Evolutionary conservation across 2,329 filamentous ascomycete species (phyloP).

Genomic region (Hymenoscyphus repandus): DNA sequence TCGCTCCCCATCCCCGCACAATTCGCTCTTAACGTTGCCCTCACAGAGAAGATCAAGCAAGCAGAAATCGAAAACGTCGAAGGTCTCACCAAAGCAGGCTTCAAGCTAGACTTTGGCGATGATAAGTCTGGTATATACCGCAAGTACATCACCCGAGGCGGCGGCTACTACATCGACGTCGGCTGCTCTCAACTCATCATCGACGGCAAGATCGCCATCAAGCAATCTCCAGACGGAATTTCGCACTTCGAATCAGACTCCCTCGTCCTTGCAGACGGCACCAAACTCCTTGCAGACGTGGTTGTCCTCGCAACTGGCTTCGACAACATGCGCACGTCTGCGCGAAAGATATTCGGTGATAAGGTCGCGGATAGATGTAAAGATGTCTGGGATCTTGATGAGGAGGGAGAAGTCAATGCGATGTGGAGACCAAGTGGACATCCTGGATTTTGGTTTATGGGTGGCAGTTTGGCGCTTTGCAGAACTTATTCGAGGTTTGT

Average conservation of each 20-base stretch:
- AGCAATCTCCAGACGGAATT: conserved; percentile 42
- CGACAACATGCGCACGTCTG: conserved; percentile 47
- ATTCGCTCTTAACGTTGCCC: conserved; percentile 51
- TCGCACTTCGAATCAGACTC: conserved; percentile 35
- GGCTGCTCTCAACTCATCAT: conserved; percentile 45
- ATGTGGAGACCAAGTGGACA: conserved; percentile 44
- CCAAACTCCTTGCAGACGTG: conserved; percentile 42
- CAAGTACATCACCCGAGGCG: conserved; percentile 56
- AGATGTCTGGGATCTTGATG: conserved; percentile 43
- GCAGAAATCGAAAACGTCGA: conserved; percentile 37
- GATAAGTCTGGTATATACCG: conserved; percentile 32
- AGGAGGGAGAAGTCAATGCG: conserved; percentile 39
- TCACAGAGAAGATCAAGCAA: conserved; percentile 34
- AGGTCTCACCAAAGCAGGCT: conserved; percentile 50
- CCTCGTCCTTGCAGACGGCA: conserved; percentile 39
- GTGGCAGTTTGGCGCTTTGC: conserved; percentile 43
- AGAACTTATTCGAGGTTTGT: conserved; percentile 42
- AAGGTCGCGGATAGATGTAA: conserved; percentile 41
- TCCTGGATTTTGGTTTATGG: conserved; percentile 46
- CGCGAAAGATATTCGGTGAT: conserved; percentile 44
- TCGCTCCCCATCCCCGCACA: conserved; percentile 53
- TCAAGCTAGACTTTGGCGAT: conserved; percentile 43
- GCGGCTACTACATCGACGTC: conserved; percentile 54
- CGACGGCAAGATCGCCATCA: conserved; percentile 47
- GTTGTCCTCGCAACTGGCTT: conserved; percentile 44